phyloP scores from a whole-genome alignment of 2,329 filamentous ascomycete genomes.

The Lachnellula occidentalis region DNA sequence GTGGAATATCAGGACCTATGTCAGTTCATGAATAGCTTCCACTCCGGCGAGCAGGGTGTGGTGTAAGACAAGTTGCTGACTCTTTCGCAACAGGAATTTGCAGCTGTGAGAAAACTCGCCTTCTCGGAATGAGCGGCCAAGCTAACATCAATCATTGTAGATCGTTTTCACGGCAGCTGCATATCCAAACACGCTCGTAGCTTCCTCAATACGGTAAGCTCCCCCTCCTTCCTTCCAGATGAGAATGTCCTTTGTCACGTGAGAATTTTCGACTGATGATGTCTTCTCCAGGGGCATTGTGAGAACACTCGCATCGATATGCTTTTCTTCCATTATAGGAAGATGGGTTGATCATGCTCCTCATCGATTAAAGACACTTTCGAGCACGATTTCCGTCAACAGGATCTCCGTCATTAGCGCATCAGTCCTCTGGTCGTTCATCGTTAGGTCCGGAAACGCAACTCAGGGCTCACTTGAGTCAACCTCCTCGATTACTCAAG shows the following conservation, averaged over 20 bases:
- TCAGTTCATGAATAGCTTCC: not conserved
- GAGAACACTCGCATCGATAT: slow-evolving; percentile 35
- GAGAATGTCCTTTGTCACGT: slow-evolving; percentile 5
- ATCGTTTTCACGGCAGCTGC: slow-evolving; percentile 49
- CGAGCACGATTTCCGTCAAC: slow-evolving; percentile 39
- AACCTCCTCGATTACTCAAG: slow-evolving; percentile 10
- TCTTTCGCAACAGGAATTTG: slow-evolving; percentile 20
- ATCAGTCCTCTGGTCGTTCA: slow-evolving; percentile 36
- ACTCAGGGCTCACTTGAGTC: not conserved
- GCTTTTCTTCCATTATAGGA: slow-evolving; percentile 38
- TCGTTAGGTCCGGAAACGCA: slow-evolving; percentile 19
- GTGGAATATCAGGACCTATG: slow-evolving; percentile 49
- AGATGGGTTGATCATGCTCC: slow-evolving; percentile 38
- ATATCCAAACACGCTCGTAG: slow-evolving; percentile 38
- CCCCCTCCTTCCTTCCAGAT: not conserved
- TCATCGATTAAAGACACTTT: slow-evolving; percentile 36
- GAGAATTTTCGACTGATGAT: slow-evolving; percentile 4
- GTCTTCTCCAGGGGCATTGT: slow-evolving; percentile 28
- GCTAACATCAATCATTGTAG: slow-evolving; percentile 28
- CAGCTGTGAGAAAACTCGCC: slow-evolving; percentile 19
- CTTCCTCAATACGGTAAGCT: slow-evolving; percentile 35
- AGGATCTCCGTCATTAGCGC: slow-evolving; percentile 37
- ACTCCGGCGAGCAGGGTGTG: not conserved
- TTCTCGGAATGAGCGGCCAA: not conserved
- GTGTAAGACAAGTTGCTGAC: not conserved